Evolutionary conservation across 2,329 filamentous ascomycete genomes (phyloP), one percentile per base, ranked within the genome.

Genomic region (Colletotrichum viniferum): DNA sequence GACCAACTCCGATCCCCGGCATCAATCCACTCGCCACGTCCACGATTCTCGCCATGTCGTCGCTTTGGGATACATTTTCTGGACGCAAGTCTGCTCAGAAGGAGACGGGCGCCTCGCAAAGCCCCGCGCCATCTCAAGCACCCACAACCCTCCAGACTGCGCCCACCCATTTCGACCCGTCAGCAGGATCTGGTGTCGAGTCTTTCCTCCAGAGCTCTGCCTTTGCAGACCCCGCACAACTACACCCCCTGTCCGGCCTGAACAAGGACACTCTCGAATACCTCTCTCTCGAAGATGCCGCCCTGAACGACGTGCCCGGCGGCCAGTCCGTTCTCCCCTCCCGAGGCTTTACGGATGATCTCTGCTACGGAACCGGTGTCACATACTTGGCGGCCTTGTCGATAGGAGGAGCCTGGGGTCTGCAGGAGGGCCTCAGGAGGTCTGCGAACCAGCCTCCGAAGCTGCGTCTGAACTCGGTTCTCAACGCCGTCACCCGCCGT

Each of bases 191-290:
- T 85, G 96, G 96, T 85, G 94, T 97, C 81, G 94, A 95, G 81
- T 94, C 95, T 72, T 98, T 99, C 86, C 92, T 98, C 75, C 93
- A 92, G 81, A 91, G 89, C 81, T 92, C 94, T 74, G 86, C 93
- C 71, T 93, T 97, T 80, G 92, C 96, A 84, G 97, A 99, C 85
- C 95, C 96, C 12, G 92, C 96, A 78, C 91, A 94, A 84, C 90
- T 99, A 81, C 97, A 99, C 85, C 97, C 97, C 61, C 93, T 99
- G 72, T 96, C 97, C 70, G 97, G 97, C 79, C 88, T 99, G 77
- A 96, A 98, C 87, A 93, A 95, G 87, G 95, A 98, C 81, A 95
- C 94, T 1, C 93, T 99, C 81, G 97, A 99, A 85, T 99, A 99
- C 86, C 91, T 99, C 78, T 93, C 94, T 30, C 93, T 99, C 82